These are phyloP conservation scores for Tremella mesenterica DNA, from an alignment of 768 basidiomycete genomes.

Conservation along the genomic window DNA sequence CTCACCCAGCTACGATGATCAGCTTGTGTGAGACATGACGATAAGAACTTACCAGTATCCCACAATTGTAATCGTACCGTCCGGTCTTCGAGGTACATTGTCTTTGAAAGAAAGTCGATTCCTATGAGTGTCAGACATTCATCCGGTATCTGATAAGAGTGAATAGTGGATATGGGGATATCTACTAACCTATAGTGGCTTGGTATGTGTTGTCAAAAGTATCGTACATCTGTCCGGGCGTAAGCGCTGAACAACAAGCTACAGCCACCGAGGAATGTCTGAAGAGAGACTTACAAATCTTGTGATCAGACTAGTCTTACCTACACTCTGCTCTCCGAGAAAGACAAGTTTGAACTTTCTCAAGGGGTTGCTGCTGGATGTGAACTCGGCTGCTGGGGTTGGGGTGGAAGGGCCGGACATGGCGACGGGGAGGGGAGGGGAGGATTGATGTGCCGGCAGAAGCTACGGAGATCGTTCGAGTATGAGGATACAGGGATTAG, in stretches of 20 bases:
- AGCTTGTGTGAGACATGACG: neutral
- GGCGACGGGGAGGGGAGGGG: neutral
- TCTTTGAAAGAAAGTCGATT: slow-evolving; percentile 99
- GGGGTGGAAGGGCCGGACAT: slow-evolving; percentile 16
- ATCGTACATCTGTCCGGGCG: slow-evolving; percentile 72
- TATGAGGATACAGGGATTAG: too few species aligned
- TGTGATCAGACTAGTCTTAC: slow-evolving; percentile 97
- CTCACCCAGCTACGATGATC: slow-evolving; percentile 24
- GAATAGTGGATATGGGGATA: neutral
- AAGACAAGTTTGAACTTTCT: slow-evolving; percentile 95
- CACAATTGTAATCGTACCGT: slow-evolving; percentile 95
- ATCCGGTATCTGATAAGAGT: neutral
- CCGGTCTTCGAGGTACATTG: slow-evolving; percentile 97
- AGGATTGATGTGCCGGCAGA: too few species aligned
- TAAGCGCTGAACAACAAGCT: slow-evolving; percentile 4
- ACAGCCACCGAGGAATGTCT: neutral
- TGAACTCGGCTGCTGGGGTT: slow-evolving; percentile 13
- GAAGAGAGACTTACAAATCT: slow-evolving; percentile 52
- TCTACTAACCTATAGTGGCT: slow-evolving; percentile 41
- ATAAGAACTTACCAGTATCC: slow-evolving; percentile 86
- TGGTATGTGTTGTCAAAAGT: slow-evolving; percentile 98
- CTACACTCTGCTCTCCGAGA: slow-evolving; percentile 93
- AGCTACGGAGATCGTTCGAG: too few species aligned
- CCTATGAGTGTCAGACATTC: slow-evolving; percentile 35
- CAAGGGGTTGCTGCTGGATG: slow-evolving; percentile 27